These are phyloP conservation scores for Saccharomycopsis sp. DNA, from an alignment of 805 yeast genomes.

Conservation along the genomic window DNA sequence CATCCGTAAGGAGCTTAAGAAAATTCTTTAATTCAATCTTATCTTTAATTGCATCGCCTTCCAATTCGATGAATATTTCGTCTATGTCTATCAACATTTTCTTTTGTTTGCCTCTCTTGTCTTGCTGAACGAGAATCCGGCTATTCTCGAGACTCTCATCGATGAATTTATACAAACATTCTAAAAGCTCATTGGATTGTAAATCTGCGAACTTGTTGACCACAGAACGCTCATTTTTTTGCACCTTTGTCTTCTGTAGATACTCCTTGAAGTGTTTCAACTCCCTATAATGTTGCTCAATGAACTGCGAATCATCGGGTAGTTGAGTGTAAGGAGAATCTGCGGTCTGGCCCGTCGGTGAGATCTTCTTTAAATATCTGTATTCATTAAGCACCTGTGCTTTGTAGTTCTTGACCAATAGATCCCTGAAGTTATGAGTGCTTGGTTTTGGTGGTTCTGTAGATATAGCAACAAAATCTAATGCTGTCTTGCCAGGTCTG, in stretches of 20 bases:
- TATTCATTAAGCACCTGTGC: conserved; percentile 9
- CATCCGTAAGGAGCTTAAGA: conserved; percentile 34
- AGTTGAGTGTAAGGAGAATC: conserved; percentile 34
- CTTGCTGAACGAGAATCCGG: conserved; percentile 1
- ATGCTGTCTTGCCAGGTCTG: not conserved
- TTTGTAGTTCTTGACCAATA: conserved; percentile 9
- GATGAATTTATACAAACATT: conserved; percentile 34
- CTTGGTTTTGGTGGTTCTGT: not conserved
- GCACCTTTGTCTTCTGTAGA: conserved; percentile 21
- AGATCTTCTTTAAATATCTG: conserved; percentile 7
- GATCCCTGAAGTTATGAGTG: not conserved
- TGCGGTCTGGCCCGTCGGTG: conserved; percentile 3
- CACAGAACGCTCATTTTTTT: conserved; percentile 8
- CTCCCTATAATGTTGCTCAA: conserved; percentile 43
- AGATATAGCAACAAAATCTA: not conserved
- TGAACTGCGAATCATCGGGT: conserved; percentile 48
- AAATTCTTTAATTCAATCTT: conserved; percentile 27
- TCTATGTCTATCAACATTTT: conserved; percentile 4
- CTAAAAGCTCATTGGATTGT: conserved; percentile 33
- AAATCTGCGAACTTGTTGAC: conserved; percentile 34
- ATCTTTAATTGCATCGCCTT: conserved; percentile 16
- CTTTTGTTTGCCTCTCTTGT: not conserved
- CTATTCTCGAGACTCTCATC: conserved; percentile 21
- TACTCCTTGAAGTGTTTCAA: conserved; percentile 30
- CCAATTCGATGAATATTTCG: conserved; percentile 19